Evolutionary conservation across 2,329 filamentous ascomycete genomes (phyloP).

Genomic region (Pestalotiopsis sp.): DNA sequence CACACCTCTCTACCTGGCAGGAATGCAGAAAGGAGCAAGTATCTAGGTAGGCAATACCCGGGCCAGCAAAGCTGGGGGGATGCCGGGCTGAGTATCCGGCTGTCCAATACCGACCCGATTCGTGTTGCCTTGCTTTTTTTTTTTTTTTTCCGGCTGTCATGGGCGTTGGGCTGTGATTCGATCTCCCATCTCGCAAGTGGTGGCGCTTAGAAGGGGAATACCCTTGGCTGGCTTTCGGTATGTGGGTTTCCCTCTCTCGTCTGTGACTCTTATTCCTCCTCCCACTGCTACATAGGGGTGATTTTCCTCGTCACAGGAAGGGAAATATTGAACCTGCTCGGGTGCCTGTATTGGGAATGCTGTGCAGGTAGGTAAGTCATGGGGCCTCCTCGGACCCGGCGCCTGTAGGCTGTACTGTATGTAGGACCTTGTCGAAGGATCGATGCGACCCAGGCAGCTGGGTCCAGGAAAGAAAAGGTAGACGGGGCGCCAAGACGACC

Average conservation of each 20-base stretch:
- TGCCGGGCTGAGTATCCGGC: neutral
- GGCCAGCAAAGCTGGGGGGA: neutral
- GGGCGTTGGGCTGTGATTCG: neutral
- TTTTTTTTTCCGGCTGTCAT: neutral
- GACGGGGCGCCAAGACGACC: neutral
- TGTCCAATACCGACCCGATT: neutral
- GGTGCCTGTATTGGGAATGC: neutral
- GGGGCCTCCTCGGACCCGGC: neutral
- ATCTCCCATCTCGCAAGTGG: neutral
- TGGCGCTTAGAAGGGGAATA: neutral
- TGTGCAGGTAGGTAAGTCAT: neutral
- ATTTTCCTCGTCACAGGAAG: no score
- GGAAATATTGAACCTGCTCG: no score
- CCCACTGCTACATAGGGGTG: no score
- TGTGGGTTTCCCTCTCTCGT: neutral
- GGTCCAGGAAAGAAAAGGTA: neutral
- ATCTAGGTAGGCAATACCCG: neutral
- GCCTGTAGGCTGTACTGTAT: no score
- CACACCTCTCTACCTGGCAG: neutral
- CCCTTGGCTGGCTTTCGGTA: neutral
- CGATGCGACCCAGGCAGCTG: neutral
- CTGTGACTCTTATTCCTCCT: neutral
- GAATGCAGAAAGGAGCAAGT: neutral
- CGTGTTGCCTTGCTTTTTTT: neutral
- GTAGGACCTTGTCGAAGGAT: neutral